Base-by-base conservation (phyloP, 176 grass and related monocot genomes). In the Chrysopogon serrulatus region DNA sequence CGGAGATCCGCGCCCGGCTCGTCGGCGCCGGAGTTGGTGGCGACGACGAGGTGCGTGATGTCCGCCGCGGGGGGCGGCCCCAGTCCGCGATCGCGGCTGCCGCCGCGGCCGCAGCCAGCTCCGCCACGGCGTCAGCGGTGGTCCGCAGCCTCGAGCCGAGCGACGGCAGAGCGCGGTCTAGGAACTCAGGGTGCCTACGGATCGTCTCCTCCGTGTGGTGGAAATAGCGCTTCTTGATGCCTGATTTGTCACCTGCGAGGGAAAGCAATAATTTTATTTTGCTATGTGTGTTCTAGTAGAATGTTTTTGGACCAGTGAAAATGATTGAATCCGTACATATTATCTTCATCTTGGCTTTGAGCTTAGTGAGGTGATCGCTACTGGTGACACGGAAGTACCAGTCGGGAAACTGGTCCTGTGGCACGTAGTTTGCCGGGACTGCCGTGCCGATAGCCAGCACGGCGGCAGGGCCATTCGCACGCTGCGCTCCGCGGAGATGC, bases 331-430 rank as follows among this genome's bases (percentile, higher is more conserved):
- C 3, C 63, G 48, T 73, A 93, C 87, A 90, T 47, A 93, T 93
- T 71, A 73, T 86, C 27, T 78, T 87, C 72, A 90, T 85, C 84
- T 90, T 93, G 44, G 87, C 85, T 47, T 93, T 93, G 47, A 93
- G 88, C 27, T 79, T 73, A 4, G 85, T 65, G 28, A 93, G 72
- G 30, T 90, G 85, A 56, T 90, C 91, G 78, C 91, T 93, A 3
- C 79, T 78, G 36, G 91, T 93, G 31, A 90, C 87, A 44, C 91
- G 88, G 45, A 93, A 93, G 85, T 93, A 90, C 81, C 87, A 90
- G 39, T 90, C 91, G 1, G 88, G 45, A 65, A 86, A 93, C 64
- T 90, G 82, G 13, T 82, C 87, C 67, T 93, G 91, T 3, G 41
- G 27, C 9, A 93, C 24, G 36, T 78, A 81, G 77, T 93, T 82